Evolutionary conservation across 139 green algal species (phyloP).

Genomic region (Closterium sp.): DNA sequence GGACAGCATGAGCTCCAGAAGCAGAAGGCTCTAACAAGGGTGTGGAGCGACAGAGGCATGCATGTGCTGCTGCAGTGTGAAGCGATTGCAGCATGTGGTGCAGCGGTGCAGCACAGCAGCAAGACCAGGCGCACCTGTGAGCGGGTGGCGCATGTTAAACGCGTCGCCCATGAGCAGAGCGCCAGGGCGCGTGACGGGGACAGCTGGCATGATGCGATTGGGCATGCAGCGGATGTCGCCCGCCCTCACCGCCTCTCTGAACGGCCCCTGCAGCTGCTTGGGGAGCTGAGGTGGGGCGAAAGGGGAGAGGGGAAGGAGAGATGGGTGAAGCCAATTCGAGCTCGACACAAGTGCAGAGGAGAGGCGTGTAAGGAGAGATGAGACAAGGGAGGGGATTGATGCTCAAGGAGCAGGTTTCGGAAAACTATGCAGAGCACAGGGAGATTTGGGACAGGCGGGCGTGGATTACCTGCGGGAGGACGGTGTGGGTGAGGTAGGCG

Average conservation of each 20-base stretch:
- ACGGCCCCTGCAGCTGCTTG: slow-evolving; percentile 66
- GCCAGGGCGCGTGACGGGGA: slow-evolving; percentile 61
- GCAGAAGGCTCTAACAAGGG: too few relatives aligned
- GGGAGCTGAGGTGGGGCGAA: slow-evolving; percentile 55
- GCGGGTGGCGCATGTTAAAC: slow-evolving; percentile 99
- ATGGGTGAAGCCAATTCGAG: not conserved
- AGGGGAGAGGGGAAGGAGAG: not conserved
- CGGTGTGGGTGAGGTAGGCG: slow-evolving; percentile 61
- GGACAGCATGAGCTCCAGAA: not conserved
- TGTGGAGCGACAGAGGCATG: not conserved
- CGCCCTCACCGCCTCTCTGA: slow-evolving; percentile 66
- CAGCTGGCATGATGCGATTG: slow-evolving; percentile 83
- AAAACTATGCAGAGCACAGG: too few relatives aligned
- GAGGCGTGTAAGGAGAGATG: not conserved
- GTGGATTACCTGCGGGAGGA: slow-evolving; percentile 65
- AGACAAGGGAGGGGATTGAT: not conserved
- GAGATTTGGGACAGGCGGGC: not conserved
- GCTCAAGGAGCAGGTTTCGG: not conserved
- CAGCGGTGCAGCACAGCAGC: too few relatives aligned
- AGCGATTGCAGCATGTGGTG: too few relatives aligned
- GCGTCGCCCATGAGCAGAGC: slow-evolving; percentile 94
- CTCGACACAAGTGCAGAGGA: not conserved
- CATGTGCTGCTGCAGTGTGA: too few relatives aligned
- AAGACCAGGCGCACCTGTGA: slow-evolving; percentile 58
- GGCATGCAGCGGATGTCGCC: slow-evolving; percentile 74